These are phyloP conservation scores for Apiotrichum laibachii DNA, from an alignment of 1,284 basidiomycete genomes.

Conservation along the genomic window DNA sequence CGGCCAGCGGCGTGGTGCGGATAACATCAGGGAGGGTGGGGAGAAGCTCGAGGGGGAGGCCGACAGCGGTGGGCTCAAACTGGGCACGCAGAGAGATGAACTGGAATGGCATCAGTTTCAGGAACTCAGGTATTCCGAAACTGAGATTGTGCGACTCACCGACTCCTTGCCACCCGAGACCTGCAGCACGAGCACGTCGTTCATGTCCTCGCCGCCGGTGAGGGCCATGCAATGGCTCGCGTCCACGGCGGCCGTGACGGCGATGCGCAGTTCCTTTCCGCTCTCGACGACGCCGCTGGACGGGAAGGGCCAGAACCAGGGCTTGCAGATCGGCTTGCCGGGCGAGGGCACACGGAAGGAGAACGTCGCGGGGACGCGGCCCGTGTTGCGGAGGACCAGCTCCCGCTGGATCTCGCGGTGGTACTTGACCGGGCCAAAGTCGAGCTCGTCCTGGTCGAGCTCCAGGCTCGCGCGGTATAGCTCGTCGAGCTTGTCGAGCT, in stretches of 20 bases:
- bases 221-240: conserved; percentile 24
- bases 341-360: conserved; percentile 35
- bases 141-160: conserved; percentile 17
- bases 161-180: conserved; percentile 40
- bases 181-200: conserved; percentile 42
- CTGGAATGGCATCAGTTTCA: conserved; percentile 18
- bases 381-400: conserved; percentile 34
- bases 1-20: conserved; percentile 21
- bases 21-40: conserved; percentile 28
- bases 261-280: conserved; percentile 25
- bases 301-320: conserved; percentile 41
- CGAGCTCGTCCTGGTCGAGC: conserved; percentile 54
- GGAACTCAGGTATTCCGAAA: not conserved
- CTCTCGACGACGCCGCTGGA: conserved; percentile 28
- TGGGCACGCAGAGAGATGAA: conserved; percentile 41
- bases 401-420: conserved; percentile 22
- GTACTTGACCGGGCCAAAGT: conserved; percentile 45
- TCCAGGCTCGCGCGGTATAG: conserved; percentile 55
- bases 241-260: conserved; percentile 32
- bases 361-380: conserved; percentile 36
- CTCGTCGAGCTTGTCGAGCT: conserved; percentile 51
- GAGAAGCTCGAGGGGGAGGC: conserved; percentile 32
- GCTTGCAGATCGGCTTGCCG: conserved; percentile 39
- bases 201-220: conserved; percentile 39
- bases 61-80: conserved; percentile 34